These are phyloP conservation scores for Sungouiella thailandica DNA, from an alignment of 805 yeast genomes.

Conservation along the genomic window DNA sequence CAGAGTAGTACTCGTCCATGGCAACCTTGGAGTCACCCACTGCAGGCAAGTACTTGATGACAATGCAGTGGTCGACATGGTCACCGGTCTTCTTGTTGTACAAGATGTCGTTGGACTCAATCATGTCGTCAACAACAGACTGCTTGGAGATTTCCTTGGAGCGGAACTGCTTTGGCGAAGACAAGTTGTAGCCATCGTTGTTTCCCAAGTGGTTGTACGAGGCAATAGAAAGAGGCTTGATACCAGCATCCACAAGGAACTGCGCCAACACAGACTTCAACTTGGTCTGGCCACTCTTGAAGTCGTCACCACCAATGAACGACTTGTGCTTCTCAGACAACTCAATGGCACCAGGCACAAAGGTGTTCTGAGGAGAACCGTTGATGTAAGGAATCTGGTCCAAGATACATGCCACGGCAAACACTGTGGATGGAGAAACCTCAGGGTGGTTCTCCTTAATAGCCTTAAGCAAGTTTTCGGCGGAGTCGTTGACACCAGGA, in stretches of 20 bases:
- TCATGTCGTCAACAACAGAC: conserved; percentile 91
- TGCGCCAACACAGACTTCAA: conserved; percentile 95
- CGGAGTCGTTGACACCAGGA: conserved; percentile 81
- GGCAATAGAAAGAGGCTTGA: conserved; percentile 89
- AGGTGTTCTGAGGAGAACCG: conserved; percentile 97
- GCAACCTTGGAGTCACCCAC: conserved; percentile 97
- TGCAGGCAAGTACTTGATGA: conserved; percentile 88
- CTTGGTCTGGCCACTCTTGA: conserved; percentile 95
- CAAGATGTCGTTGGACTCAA: conserved; percentile 77
- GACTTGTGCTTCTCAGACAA: conserved; percentile 72
- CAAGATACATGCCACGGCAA: conserved; percentile 88
- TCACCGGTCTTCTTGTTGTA: conserved; percentile 78
- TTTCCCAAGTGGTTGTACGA: conserved; percentile 95
- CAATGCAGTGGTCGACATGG: conserved; percentile 88
- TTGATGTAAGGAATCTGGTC: conserved; percentile 88
- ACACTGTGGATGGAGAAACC: conserved; percentile 87
- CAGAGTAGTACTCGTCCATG: conserved; percentile 97
- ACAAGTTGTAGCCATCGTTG: conserved; percentile 89
- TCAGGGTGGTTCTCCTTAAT: conserved; percentile 78
- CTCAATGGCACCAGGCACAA: conserved; percentile 91
- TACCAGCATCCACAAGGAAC: conserved; percentile 95
- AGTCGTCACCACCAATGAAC: conserved; percentile 95
- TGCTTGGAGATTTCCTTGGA: conserved; percentile 93
- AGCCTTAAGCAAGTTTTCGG: conserved; percentile 68
- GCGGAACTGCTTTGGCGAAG: conserved; percentile 89